phyloP scores from a whole-genome alignment of 768 basidiomycete species.

The Agaricus blazei region DNA sequence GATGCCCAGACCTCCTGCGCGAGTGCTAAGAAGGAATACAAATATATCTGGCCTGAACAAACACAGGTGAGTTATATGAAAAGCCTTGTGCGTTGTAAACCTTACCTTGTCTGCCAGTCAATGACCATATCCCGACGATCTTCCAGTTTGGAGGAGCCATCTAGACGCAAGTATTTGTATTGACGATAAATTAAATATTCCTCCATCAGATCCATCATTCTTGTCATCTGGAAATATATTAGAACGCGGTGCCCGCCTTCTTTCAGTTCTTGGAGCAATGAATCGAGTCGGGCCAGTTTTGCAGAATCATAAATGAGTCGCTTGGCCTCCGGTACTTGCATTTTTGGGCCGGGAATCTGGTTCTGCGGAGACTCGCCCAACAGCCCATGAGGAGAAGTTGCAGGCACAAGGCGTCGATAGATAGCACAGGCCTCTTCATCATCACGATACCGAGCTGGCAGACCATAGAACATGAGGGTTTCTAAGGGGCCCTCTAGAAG shows the following conservation, averaged over 20 bases:
- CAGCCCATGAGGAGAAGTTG: conserved; percentile 62
- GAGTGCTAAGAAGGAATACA: conserved; percentile 85
- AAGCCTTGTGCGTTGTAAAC: conserved; percentile 3
- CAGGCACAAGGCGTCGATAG: conserved; percentile 50
- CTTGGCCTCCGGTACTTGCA: conserved; percentile 94
- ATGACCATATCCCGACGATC: conserved; percentile 99
- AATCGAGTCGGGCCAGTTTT: conserved; percentile 88
- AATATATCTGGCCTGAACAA: conserved; percentile 74
- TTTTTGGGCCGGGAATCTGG: conserved; percentile 75
- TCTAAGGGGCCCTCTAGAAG: conserved; percentile 67
- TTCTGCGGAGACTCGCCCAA: conserved; percentile 57
- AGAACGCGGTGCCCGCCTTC: conserved; percentile 89
- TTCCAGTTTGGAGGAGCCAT: conserved; percentile 91
- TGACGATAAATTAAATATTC: conserved; percentile 97
- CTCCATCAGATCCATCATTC: conserved; percentile 99
- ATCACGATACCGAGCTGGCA: conserved; percentile 65
- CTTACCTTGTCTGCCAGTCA: conserved; percentile 95
- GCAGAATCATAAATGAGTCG: conserved; percentile 94
- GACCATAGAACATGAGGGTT: conserved; percentile 75
- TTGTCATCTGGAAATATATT: conserved; percentile 99
- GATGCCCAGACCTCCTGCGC: conserved; percentile 95
- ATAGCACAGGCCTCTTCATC: conserved; percentile 42
- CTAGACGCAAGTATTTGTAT: conserved; percentile 89
- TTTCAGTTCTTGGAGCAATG: conserved; percentile 88
- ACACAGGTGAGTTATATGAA: conserved; percentile 4